Base-by-base conservation (phyloP, 2,329 filamentous ascomycete genomes). In the Talaromyces marneffei region DNA sequence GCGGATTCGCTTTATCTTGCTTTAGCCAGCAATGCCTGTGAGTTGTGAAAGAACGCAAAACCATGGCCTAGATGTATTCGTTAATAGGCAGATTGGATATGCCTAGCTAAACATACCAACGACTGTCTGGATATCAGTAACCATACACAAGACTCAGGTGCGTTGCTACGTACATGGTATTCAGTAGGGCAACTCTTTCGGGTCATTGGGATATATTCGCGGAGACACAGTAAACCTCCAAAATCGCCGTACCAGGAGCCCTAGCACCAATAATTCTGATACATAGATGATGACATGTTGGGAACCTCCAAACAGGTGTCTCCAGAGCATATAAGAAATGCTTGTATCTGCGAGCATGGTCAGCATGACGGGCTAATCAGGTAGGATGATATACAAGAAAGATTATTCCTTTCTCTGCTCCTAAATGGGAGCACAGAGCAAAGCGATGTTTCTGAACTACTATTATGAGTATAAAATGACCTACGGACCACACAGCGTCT, bases 171-270 rank as follows among this genome's bases (percentile, higher is more conserved):
- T 40, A 55, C 52, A 55, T 23, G 52, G 52, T 16, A 55, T 55
- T 33, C 52, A 55, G 18, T 55, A 55, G 31, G 52, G 52, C 16
- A 55, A 10, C 8, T 55, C 52, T 16, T 55, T 55, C 3, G 52
- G 52, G 16, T 55, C 52, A 40, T 55, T 55, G 6, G 52, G 52
- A 29, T 55, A n/a, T 18, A 55, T 23, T 31, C 23, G 39, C 2
- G 52, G 52, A 64, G 10, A 62, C 58, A 42, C 29, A 56, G 39
- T 39, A n/a, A 55, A 55, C 18, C 23, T 37, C 52, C 52, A 55
- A 25, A 55, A 12, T 40, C 52, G 18, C 52, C 52, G 40, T 8
- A 10, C 18, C 35, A 55, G 10, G n/a, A 55, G 33, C 8, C 48
- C 8, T 4, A 52, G 6, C 27, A 52, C 7, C 25, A 52, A n/a